Evolutionary conservation across 208 protist species (phyloP).

Genomic region (Wallacemonas sp.): DNA sequence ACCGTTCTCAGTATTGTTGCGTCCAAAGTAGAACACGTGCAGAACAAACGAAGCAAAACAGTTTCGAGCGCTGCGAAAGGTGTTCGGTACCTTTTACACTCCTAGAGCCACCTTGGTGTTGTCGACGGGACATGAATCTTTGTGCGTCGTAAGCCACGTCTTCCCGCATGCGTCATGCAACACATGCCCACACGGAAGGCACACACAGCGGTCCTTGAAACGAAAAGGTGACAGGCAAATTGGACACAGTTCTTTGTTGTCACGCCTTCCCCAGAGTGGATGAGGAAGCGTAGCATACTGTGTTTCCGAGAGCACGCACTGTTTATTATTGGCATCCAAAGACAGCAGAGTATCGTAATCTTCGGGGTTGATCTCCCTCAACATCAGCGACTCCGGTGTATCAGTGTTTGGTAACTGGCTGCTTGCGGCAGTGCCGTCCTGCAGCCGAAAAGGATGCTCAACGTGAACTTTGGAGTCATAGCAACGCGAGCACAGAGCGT

Average conservation of each 20-base stretch:
- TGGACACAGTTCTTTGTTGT: conserved; percentile 31
- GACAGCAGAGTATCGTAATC: conserved; percentile 72
- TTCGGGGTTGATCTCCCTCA: conserved; percentile 70
- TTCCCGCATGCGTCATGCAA: conserved; percentile 62
- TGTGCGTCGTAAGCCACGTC: conserved; percentile 66
- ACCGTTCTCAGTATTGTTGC: too few species aligned
- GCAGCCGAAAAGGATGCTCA: conserved; percentile 17
- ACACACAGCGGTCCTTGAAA: conserved; percentile 30
- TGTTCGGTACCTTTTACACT: too few species aligned
- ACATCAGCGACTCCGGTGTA: neutral
- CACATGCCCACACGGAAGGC: conserved; percentile 68
- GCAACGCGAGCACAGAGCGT: neutral
- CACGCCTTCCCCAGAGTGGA: conserved; percentile 19
- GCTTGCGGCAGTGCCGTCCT: too few species aligned
- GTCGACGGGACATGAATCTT: conserved; percentile 68
- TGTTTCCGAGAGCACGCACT: conserved; percentile 17
- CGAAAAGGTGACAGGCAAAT: conserved; percentile 62
- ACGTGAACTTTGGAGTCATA: neutral
- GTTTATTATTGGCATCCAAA: conserved; percentile 38
- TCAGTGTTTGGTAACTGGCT: neutral
- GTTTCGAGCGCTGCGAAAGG: too few species aligned
- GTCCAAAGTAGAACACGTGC: too few species aligned
- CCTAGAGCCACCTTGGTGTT: conserved; percentile 5
- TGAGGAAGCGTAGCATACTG: conserved; percentile 26
- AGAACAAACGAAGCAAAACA: too few species aligned